These are phyloP conservation scores for Conticribra weissflogii DNA, from an alignment of 108 stramenopile genomes.

Conservation along the genomic window DNA sequence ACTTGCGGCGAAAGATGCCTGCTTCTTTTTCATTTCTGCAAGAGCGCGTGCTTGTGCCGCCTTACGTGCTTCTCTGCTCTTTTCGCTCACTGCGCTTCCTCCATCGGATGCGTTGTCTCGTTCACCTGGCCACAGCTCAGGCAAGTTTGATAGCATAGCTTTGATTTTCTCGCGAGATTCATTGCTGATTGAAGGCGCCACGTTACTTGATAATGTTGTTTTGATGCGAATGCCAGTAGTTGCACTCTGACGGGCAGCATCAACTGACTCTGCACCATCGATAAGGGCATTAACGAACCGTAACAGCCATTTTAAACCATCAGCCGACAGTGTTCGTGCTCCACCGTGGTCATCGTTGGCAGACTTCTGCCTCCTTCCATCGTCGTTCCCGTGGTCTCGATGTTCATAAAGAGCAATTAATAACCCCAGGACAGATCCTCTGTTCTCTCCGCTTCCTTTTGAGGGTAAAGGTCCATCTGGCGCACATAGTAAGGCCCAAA, in stretches of 20 bases:
- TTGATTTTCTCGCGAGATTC: conserved; percentile 53
- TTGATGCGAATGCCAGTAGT: conserved; percentile 64
- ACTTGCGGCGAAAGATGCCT: conserved; percentile 76
- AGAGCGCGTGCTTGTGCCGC: conserved; percentile 80
- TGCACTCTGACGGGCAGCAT: conserved; percentile 69
- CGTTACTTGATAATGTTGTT: background rate
- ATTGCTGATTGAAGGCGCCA: conserved; percentile 52
- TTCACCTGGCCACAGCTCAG: conserved; percentile 79
- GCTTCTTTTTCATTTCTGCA: conserved; percentile 82
- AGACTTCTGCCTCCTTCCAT: conserved; percentile 38
- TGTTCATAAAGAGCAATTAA: conserved; percentile 89
- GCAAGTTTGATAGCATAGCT: conserved; percentile 71
- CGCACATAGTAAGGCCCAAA: conserved; percentile 77
- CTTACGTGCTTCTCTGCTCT: conserved; percentile 77
- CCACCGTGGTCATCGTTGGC: conserved; percentile 82
- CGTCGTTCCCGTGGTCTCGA: conserved; percentile 57
- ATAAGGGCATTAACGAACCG: conserved; percentile 83
- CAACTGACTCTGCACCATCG: conserved; percentile 76
- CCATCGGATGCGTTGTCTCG: conserved; percentile 39
- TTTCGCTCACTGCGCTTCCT: conserved; percentile 45
- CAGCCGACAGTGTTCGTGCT: conserved; percentile 70
- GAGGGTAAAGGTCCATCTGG: conserved; percentile 79
- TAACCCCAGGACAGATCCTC: conserved; percentile 84
- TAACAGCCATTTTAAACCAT: conserved; percentile 87
- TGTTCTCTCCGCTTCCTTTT: conserved; percentile 74